A percentile compares a stretch with the other conserved stretches of the same genome.
Evolutionary conservation across 345 rosid genomes (phyloP).

Genomic region (Alliaria petiolata): DNA sequence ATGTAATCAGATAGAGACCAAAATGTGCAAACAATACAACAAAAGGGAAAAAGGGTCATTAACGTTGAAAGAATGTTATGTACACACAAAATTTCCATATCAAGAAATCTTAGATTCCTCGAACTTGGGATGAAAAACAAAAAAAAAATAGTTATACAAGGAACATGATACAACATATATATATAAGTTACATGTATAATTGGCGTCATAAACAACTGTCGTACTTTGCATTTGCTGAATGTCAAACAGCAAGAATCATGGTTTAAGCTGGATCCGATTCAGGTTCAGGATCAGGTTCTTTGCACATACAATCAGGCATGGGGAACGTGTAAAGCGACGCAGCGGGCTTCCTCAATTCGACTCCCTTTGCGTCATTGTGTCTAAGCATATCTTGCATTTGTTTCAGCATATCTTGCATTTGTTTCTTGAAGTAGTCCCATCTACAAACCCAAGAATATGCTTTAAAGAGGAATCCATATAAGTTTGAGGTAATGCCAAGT

Average conservation of each 20-base stretch:
- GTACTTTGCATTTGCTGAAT: constrained; percentile 1
- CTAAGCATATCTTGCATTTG: constrained; percentile 71
- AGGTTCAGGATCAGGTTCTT: constrained; percentile 35
- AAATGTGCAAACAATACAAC: no score
- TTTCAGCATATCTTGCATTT: no score
- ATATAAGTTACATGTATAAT: constrained; percentile 23
- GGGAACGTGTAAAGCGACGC: constrained; percentile 85
- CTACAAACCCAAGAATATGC: constrained; percentile 31
- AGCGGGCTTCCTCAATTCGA: constrained; percentile 60
- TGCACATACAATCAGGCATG: constrained; percentile 96
- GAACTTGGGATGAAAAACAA: background rate
- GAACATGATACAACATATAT: constrained; percentile 26
- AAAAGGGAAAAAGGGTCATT: background rate
- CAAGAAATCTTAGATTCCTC: constrained; percentile 10
- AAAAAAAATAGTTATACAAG: background rate
- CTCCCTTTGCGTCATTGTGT: constrained; percentile 71
- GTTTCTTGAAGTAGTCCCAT: constrained; percentile 79
- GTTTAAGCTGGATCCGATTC: background rate
- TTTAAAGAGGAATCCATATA: background rate
- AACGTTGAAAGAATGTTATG: constrained; percentile 13
- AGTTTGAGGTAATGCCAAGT: background rate
- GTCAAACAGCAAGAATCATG: background rate
- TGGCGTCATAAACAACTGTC: constrained; percentile 11
- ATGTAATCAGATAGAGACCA: no score
- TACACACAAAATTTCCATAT: constrained; percentile 21